Evolutionary conservation across 2,329 filamentous ascomycete species (phyloP).

Genomic region (Ustulina deusta): DNA sequence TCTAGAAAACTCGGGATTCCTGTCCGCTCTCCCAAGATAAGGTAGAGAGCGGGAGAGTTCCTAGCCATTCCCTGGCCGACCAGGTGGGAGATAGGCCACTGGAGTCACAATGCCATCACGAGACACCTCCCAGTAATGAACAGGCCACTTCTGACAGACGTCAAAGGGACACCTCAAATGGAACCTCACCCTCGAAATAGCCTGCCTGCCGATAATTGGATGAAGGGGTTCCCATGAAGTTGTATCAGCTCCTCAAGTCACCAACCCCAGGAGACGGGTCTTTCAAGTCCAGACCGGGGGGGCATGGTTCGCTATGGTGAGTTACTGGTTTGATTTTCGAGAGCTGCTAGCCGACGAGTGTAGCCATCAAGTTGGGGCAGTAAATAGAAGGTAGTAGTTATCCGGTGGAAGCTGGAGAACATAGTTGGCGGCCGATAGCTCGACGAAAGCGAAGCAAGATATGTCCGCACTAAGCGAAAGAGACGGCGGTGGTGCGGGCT

Average conservation of each 20-base stretch:
- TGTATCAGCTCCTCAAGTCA: background rate
- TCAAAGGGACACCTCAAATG: background rate
- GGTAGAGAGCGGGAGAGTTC: background rate
- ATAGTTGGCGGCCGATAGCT: background rate
- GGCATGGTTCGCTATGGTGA: background rate
- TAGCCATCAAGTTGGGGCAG: background rate
- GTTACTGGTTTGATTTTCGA: conserved; percentile 5
- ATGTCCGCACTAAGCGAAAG: conserved; percentile 9
- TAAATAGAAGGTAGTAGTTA: background rate
- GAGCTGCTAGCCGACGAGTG: background rate
- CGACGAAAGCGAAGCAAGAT: background rate
- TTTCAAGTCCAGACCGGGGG: conserved; percentile 7
- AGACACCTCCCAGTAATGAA: background rate
- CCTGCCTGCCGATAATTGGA: background rate
- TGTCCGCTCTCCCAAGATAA: too few relatives aligned
- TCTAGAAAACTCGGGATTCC: too few relatives aligned
- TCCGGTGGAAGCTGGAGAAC: background rate
- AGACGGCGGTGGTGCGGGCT: conserved; percentile 15
- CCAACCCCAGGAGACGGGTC: background rate
- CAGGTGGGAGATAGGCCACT: background rate
- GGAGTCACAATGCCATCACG: background rate
- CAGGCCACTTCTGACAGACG: background rate
- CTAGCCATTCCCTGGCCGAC: background rate
- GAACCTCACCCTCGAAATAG: conserved; percentile 13
- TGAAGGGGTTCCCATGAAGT: background rate